Conservation (phyloP, 2,329 filamentous ascomycete genomes). For the Cryoendolithus antarcticus region DNA sequence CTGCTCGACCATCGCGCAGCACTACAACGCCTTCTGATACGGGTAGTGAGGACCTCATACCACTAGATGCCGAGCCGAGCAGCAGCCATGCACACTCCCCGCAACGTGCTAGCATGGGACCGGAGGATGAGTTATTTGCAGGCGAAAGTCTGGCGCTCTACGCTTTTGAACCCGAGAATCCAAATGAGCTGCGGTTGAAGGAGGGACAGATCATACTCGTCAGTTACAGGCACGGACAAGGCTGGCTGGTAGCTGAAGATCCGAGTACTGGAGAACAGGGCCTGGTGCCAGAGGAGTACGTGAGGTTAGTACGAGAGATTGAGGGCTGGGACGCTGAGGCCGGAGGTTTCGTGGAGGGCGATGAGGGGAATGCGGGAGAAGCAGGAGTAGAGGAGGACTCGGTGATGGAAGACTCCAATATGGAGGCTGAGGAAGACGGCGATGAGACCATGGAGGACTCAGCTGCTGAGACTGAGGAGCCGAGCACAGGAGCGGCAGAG, state of each 20-base stretch:
- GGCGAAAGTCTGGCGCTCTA: constrained; percentile 92
- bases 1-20: not conserved
- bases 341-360: constrained; percentile 53
- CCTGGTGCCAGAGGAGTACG: constrained; percentile 91
- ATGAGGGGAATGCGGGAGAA: constrained; percentile 10
- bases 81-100: constrained; percentile 10
- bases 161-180: constrained; percentile 88
- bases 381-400: constrained; percentile 9
- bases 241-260: constrained; percentile 94
- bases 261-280: constrained; percentile 89
- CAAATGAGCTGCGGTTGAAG: constrained; percentile 83
- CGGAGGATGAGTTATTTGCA: constrained; percentile 81
- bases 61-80: constrained; percentile 17
- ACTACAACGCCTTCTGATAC: not conserved
- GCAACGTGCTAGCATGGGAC: constrained; percentile 30
- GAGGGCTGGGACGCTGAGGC: constrained; percentile 75
- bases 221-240: constrained; percentile 88
- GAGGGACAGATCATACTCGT: constrained; percentile 96
- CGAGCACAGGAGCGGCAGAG: too few species aligned
- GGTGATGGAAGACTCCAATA: constrained; percentile 1
- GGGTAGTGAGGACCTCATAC: constrained; percentile 10
- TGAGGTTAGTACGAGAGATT: constrained; percentile 81
- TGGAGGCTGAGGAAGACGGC: not conserved
- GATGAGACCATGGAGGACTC: constrained; percentile 1
- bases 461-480: too few species aligned